Percentiles rank a stretch among this genome's conserved stretches.
Evolutionary conservation across 2,329 filamentous ascomycete species (phyloP).

Genomic region (Exophiala xenobiotica): DNA sequence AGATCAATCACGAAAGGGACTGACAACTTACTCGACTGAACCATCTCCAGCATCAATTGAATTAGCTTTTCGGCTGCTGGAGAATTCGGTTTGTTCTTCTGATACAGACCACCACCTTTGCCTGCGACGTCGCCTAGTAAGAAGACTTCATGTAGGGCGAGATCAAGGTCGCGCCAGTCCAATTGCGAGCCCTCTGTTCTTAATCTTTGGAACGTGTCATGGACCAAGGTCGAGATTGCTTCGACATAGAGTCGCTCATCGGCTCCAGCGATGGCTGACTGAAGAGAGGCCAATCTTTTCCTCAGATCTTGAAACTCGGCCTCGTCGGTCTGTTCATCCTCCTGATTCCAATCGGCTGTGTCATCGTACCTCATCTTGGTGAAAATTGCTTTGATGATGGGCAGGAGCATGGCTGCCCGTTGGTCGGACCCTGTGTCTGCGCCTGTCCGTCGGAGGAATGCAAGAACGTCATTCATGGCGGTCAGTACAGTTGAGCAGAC

Average conservation of each 20-base stretch:
- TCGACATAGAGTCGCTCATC: slow-evolving; percentile 88
- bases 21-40: slow-evolving; percentile 64
- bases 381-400: slow-evolving; percentile 88
- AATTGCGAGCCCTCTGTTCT: slow-evolving; percentile 71
- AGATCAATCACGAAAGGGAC: neutral
- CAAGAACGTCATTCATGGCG: slow-evolving; percentile 86
- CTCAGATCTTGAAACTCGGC: slow-evolving; percentile 95
- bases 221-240: slow-evolving; percentile 83
- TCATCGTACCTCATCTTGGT: slow-evolving; percentile 97
- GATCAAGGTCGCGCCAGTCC: slow-evolving; percentile 92
- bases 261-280: slow-evolving; percentile 87
- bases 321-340: slow-evolving; percentile 93
- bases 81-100: slow-evolving; percentile 77
- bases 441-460: slow-evolving; percentile 80
- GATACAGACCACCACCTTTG: slow-evolving; percentile 80
- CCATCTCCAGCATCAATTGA: slow-evolving; percentile 93
- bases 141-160: slow-evolving; percentile 93
- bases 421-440: slow-evolving; percentile 64
- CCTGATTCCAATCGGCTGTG: slow-evolving; percentile 86
- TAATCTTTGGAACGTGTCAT: slow-evolving; percentile 77
- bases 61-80: slow-evolving; percentile 78
- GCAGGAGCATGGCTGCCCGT: slow-evolving; percentile 79
- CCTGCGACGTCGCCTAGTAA: slow-evolving; percentile 93
- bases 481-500: slow-evolving; percentile 95
- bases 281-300: slow-evolving; percentile 82